Conservation (phyloP, 2,329 filamentous ascomycete species). For the Sporothrix globosa region DNA sequence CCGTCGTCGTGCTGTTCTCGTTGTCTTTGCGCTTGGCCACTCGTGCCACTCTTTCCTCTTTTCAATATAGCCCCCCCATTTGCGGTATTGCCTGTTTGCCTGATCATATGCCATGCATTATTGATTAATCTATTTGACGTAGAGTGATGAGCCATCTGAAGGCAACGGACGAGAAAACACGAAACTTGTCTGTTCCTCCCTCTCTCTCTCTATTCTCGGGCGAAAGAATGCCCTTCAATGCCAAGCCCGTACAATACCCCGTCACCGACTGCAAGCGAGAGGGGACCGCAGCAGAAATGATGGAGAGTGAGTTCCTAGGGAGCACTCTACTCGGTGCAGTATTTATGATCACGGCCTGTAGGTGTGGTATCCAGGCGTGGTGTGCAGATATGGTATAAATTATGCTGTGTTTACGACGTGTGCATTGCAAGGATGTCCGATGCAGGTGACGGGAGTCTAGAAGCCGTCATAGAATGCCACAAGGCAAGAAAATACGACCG, state of each 20-base stretch:
- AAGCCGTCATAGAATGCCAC: slow-evolving; percentile 5
- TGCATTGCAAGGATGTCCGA: background rate
- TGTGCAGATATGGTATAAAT: too few species aligned
- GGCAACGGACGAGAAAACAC: background rate
- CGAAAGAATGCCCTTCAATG: background rate
- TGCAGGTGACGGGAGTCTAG: background rate
- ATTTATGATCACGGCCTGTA: slow-evolving; percentile 11
- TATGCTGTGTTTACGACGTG: too few species aligned
- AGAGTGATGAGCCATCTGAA: slow-evolving; percentile 13
- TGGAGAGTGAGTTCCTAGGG: background rate
- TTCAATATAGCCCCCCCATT: background rate
- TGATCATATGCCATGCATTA: slow-evolving; percentile 20
- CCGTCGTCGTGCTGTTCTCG: background rate
- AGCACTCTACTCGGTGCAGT: slow-evolving; percentile 25
- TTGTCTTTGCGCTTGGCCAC: background rate
- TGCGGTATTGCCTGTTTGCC: background rate
- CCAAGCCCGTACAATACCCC: slow-evolving; percentile 16
- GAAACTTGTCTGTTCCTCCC: background rate
- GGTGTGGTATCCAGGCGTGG: background rate
- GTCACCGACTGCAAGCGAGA: slow-evolving; percentile 21
- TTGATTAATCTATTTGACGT: slow-evolving; percentile 19
- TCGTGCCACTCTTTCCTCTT: too few species aligned
- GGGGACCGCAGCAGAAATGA: background rate
- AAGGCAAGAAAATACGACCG: background rate
- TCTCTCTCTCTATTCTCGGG: background rate